Evolutionary conservation across 2,329 filamentous ascomycete genomes (phyloP).

Genomic region (Penicillium oxalicum): DNA sequence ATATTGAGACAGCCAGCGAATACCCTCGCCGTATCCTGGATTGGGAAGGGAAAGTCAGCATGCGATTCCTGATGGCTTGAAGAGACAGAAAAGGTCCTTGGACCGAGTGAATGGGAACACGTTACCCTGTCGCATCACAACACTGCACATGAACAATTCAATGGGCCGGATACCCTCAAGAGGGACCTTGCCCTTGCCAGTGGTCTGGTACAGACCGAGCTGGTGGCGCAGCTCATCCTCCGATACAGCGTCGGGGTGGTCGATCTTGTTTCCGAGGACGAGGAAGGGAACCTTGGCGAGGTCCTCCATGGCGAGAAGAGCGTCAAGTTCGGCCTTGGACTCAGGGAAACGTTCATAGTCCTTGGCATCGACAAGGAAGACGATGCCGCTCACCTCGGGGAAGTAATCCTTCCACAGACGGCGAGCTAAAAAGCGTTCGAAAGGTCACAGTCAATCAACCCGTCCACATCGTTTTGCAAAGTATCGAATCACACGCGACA

Average conservation of each 20-base stretch:
- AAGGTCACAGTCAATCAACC: conserved; percentile 1
- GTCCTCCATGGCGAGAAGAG: conserved; percentile 93
- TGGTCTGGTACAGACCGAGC: conserved; percentile 91
- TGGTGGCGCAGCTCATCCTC: conserved; percentile 93
- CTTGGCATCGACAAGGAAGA: conserved; percentile 97
- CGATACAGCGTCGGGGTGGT: conserved; percentile 89
- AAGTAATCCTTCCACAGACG: conserved; percentile 97
- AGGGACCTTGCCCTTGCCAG: conserved; percentile 89
- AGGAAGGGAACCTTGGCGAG: conserved; percentile 92
- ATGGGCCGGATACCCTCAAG: conserved; percentile 89
- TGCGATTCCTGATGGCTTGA: not conserved
- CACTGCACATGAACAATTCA: conserved; percentile 98
- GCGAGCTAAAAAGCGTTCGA: conserved; percentile 54
- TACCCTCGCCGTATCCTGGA: conserved; percentile 75
- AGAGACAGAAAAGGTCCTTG: not conserved
- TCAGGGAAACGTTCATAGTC: conserved; percentile 91
- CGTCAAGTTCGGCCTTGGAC: conserved; percentile 95
- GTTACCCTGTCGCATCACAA: conserved; percentile 91
- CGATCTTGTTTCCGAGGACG: conserved; percentile 98
- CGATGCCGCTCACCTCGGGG: conserved; percentile 91
- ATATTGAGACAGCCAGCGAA: conserved; percentile 89
- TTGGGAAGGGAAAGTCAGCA: conserved; percentile 1
- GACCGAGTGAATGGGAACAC: conserved; percentile 8
- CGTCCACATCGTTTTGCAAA: not conserved
- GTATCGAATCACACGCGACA: conserved; percentile 30